These are phyloP conservation scores for Suillus weaverae DNA, from an alignment of 768 basidiomycete species.

Conservation along the genomic window DNA sequence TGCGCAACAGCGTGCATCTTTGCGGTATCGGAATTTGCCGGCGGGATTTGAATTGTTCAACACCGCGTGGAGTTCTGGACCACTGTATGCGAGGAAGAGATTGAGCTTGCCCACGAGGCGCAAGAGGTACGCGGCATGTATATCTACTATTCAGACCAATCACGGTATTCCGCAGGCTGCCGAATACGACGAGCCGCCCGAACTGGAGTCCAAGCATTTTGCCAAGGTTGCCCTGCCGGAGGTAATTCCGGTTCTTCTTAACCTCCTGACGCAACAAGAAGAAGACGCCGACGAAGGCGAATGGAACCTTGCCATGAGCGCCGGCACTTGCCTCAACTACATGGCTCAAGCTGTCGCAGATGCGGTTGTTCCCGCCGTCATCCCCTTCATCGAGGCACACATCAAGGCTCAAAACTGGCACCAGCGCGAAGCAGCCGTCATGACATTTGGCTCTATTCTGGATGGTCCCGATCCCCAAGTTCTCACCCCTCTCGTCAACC, in stretches of 20 bases:
- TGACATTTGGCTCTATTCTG: slow-evolving; percentile 97
- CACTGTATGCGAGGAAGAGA: slow-evolving; percentile 97
- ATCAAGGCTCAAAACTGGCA: slow-evolving; percentile 95
- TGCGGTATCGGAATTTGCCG: no score
- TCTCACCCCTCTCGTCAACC: slow-evolving; percentile 87
- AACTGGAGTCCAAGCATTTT: slow-evolving; percentile 85
- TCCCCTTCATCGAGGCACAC: slow-evolving; percentile 97
- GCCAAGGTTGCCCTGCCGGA: slow-evolving; percentile 94
- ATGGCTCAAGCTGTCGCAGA: slow-evolving; percentile 92
- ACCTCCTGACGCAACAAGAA: slow-evolving; percentile 87
- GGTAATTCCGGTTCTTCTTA: slow-evolving; percentile 89
- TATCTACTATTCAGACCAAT: slow-evolving; percentile 11
- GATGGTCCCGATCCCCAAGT: slow-evolving; percentile 92
- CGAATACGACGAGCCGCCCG: slow-evolving; percentile 86
- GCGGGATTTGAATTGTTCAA: no score
- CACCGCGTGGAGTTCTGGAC: slow-evolving; percentile 99
- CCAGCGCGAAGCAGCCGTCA: slow-evolving; percentile 93
- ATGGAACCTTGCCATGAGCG: slow-evolving; percentile 98
- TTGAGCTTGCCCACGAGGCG: slow-evolving; percentile 87
- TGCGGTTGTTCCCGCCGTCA: slow-evolving; percentile 86
- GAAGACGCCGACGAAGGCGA: slow-evolving; percentile 98
- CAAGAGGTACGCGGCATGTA: slow-evolving; percentile 85
- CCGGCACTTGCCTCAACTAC: slow-evolving; percentile 85
- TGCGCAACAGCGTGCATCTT: no score
- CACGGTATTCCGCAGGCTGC: slow-evolving; percentile 55